Base-by-base conservation (phyloP, 768 basidiomycete species). In the Lentinula raphanica region DNA sequence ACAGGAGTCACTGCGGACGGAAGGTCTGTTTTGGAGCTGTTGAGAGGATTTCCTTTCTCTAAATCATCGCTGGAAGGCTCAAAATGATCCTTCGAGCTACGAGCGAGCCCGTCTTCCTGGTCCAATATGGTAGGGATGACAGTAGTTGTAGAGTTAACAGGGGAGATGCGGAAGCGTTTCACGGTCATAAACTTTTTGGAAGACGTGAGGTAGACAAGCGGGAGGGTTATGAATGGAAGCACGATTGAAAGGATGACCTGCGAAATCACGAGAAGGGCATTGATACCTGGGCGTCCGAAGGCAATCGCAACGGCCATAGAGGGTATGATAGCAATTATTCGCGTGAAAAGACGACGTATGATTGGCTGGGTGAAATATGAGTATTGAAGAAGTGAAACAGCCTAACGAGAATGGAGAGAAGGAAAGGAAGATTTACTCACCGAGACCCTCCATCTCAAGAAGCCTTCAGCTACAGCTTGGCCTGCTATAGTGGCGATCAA, bases 401-500 rank as follows among this genome's bases (percentile, higher is more conserved):
- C 13, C 13, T 2, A 35, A 35, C 32, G 3, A 7, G 13, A 13
- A 8, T 35, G 8, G 9, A 8, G 3, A 11, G 21, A 15, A 23
- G 2, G n/a, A 40, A 35, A 21, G 9, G 19, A 23, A 8, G 35
- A 4, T 12, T 23, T 54, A 66, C 76, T 60, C 66, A 90, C 88
- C 62, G 90, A 89, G 35, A 92, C 81, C 46, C 84, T 80, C 93
- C 93, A 96, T 54, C 82, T 84, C 55, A 96, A 78, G 71, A 94
- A 94, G 0, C 94, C 94, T 71, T 97, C 94, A 0, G 86, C 86
- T 38, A 98, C 87, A 21, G 91, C 87, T 71, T 97, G 94, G 0
- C 94, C 94, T 0, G 92, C 88, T 12, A 96, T 80, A 0, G 93
- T 97, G 9, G 92, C 94, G 3, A 96, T 88, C 50, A 97, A 81